Base-by-base conservation (phyloP, 805 yeast genomes). In the Candida saitoana region DNA sequence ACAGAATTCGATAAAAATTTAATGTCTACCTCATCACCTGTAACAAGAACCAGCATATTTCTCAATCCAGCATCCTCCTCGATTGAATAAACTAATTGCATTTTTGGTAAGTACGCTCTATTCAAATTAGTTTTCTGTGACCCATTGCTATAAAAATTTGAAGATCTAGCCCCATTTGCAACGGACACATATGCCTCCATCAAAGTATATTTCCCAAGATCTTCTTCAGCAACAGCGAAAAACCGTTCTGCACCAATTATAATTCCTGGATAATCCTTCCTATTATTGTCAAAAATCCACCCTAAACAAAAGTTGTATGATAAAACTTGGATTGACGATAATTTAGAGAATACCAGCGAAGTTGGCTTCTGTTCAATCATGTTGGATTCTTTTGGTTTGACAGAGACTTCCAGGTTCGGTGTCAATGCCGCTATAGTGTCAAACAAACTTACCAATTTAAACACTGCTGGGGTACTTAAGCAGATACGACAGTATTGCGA, bases 211-310 rank as follows among this genome's bases (percentile, higher is more conserved):
- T 82, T 81, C 2, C 95, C 95, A 32, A 77, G 60, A 6, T 68
- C 69, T 14, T 76, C 74, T 36, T 80, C 82, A 17, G 82, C 73
- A 0, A 80, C 76, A 1, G 87, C 79, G 47, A 81, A 84, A 16
- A 87, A 76, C 14, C 81, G 66, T 48, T 86, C 87, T 42, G 84
- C 87, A 0, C 97, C 97, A 22, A 80, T 46, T 30, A 85, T 80
- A n/a, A 87, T 54, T 8, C 96, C 96, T 0, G 88, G 88, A 40
- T 66, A 70, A 22, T 62, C 65, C 17, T 70, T 71, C 2, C 54
- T 46, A 1, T 58, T 55, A 4, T 58, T 59, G n/a, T 76, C 80
- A 55, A 84, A 84, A 3, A 84, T 56, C 89, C 96, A 87, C 0
- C 96, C 95, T 25, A 84, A 45, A 47, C 95, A 84, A 45, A 85